Percentiles rank a stretch among this genome's conserved stretches.
Conservation (phyloP, 441 rosid genomes). For the Pelargonium citronellum region DNA sequence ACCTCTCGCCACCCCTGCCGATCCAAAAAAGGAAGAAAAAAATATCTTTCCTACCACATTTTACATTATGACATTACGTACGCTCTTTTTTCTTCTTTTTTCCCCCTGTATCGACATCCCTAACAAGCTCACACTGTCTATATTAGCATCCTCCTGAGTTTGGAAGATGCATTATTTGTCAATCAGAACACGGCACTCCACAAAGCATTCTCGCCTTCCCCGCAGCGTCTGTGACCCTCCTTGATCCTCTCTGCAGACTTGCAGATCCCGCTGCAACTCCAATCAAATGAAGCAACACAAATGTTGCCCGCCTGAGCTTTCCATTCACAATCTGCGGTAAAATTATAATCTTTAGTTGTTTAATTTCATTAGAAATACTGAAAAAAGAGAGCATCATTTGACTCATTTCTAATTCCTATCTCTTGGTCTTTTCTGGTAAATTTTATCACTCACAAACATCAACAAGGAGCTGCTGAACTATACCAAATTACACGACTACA, state of each 20-base stretch:
- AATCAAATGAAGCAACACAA: conserved; percentile 87
- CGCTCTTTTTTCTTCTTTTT: not conserved
- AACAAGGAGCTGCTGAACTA: no score
- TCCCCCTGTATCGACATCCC: no score
- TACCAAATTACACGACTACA: no score
- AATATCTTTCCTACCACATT: conserved; percentile 21
- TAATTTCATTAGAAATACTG: no score
- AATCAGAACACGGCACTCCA: conserved; percentile 61
- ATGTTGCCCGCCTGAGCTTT: conserved; percentile 87
- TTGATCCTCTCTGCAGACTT: conserved; percentile 84
- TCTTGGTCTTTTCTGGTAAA: no score
- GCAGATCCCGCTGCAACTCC: conserved; percentile 98
- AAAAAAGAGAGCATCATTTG: no score
- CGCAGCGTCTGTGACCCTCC: conserved; percentile 66
- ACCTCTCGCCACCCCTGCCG: no score
- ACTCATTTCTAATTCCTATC: no score
- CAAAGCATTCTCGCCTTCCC: conserved; percentile 84
- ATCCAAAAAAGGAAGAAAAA: not conserved
- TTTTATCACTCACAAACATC: no score
- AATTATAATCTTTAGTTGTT: not conserved
- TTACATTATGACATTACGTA: conserved; percentile 10
- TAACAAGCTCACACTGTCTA: no score
- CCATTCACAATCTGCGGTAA: conserved; percentile 77
- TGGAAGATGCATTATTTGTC: no score
- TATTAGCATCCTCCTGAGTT: no score